Evolutionary conservation across 495 filamentous ascomycete species (phyloP).

Genomic region (Penicillium diatomitis): DNA sequence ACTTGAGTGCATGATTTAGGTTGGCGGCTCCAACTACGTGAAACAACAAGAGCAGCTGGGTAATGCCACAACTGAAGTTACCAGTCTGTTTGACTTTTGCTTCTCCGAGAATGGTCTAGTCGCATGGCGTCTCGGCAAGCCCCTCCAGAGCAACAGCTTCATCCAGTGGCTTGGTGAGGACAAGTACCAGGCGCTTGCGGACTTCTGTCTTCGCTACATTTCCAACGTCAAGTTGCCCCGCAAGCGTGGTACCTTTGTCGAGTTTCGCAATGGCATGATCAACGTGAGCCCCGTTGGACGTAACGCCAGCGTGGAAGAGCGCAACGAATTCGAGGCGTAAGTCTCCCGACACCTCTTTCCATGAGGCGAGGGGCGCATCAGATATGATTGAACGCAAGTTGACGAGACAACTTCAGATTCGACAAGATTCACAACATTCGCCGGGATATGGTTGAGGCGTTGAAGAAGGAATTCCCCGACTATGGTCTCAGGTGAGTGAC

Average conservation of each 20-base stretch:
- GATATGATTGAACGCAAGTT: conserved; percentile 2
- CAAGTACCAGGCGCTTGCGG: conserved; percentile 79
- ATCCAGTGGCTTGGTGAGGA: conserved; percentile 87
- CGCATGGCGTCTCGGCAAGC: conserved; percentile 70
- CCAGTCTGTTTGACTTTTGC: conserved; percentile 85
- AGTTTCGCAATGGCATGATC: conserved; percentile 96
- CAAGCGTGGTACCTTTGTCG: conserved; percentile 93
- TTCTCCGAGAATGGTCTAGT: conserved; percentile 94
- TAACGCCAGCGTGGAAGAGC: conserved; percentile 73
- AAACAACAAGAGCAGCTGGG: conserved; percentile 98
- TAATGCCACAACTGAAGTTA: conserved; percentile 50
- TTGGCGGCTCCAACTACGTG: conserved; percentile 74
- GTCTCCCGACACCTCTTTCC: conserved; percentile 4
- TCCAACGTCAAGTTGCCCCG: conserved; percentile 75
- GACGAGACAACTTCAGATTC: conserved; percentile 32
- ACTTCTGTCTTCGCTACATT: conserved; percentile 81
- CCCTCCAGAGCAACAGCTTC: conserved; percentile 68
- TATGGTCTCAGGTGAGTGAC: conserved; percentile 69
- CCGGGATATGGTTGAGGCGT: conserved; percentile 56
- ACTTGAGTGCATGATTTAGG: conserved; percentile 14
- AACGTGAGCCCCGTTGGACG: conserved; percentile 90
- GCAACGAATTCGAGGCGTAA: conserved; percentile 60
- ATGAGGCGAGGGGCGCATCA: too few species aligned
- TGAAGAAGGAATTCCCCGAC: conserved; percentile 75
- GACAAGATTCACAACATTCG: conserved; percentile 70